Base-by-base conservation (phyloP, 306 rosid species). In the Oxytropis ochrocephala region DNA sequence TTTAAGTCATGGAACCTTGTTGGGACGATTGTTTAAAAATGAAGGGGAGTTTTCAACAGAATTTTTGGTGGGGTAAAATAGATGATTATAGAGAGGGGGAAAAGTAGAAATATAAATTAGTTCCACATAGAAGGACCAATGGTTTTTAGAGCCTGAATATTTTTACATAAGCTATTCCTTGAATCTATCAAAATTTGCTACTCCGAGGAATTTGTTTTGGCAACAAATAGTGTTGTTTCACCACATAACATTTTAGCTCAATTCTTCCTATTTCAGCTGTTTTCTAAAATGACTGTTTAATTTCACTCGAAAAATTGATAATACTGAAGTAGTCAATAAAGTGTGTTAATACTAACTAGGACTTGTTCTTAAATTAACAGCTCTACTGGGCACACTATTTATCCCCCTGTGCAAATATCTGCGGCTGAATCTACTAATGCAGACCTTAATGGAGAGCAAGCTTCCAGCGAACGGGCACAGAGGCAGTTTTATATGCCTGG, bases 331-430 rank as follows among this genome's bases (percentile, higher is more conserved):
- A 69, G 59, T 65, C 24, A 48, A 33, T 59, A 14, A 49, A 48
- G 21, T 30, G 42, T 65, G 24, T 17, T 41, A 12, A 60, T 18
- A 62, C 14, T 62, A 24, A 78, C 36, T 21, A 8, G 33, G 30
- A 4, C 10, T 0, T 61, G 11, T 82, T 58, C 49, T 68, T 62
- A 39, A 46, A 58, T 69, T 57, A 64, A 65, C 82, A 88, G 97
- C 84, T 73, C 89, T 60, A 82, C 89, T 48, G 96, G 89, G 76
- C 79, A 80, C 79, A 85, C 80, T 5, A 72, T 76, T 38, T 53
- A 77, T 74, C 90, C 90, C 76, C 82, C 79, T 18, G 70, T 42
- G 63, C 92, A 82, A 73, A 35, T 67, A 70, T 79, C 84, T 13
- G 47, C 44, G n/a, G 58, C 72, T 1, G 81, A 84, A 75, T 75